Base-by-base conservation (phyloP, 805 yeast species). In the Zygoascus tannicola region DNA sequence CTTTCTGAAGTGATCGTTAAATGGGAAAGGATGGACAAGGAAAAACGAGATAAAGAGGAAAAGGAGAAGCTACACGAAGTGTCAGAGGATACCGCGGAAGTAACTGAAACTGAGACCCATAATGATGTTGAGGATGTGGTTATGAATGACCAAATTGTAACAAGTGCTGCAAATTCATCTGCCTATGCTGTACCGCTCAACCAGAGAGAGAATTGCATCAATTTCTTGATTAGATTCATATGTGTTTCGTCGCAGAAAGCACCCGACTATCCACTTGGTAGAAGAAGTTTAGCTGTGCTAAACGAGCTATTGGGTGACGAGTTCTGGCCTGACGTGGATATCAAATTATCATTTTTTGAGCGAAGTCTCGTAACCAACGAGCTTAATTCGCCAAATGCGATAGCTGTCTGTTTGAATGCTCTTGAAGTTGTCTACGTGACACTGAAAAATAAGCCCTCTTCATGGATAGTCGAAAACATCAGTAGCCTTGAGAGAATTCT, bases 261-360 rank as follows among this genome's bases (percentile, higher is more conserved):
- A 0, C 76, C 92, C 0, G 95, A 87, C 50, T 79, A 79, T 53
- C 87, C 83, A 44, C 64, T 86, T 2, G 94, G 95, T 12, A 80
- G 80, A 46, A 75, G 85, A 38, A 92, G 95, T 0, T 63, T 92
- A 41, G 78, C 77, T n/a, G 79, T 87, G 8, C 66, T 92, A 39
- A 80, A 83, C 43, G 80, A 78, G 43, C 67, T 90, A 12, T 66
- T 88, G 44, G 78, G 85, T 7, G 78, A 84, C 3, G 73, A 72
- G 0, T 77, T 75, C 48, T 90, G 97, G 97, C 73, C 85, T 0
- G 95, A 86, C 52, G 94, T 86, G 4, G 74, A 80, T n/a, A 87
- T 92, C 16, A 85, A 85, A 54, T 68, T 92, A 28, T 75, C 81
- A 1, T 87, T 85, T 62, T 92, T 92, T 57, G 98, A 92, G 52